These are phyloP conservation scores for Taphrina sp. DNA, from an alignment of 1,139 yeast species.

Conservation along the genomic window DNA sequence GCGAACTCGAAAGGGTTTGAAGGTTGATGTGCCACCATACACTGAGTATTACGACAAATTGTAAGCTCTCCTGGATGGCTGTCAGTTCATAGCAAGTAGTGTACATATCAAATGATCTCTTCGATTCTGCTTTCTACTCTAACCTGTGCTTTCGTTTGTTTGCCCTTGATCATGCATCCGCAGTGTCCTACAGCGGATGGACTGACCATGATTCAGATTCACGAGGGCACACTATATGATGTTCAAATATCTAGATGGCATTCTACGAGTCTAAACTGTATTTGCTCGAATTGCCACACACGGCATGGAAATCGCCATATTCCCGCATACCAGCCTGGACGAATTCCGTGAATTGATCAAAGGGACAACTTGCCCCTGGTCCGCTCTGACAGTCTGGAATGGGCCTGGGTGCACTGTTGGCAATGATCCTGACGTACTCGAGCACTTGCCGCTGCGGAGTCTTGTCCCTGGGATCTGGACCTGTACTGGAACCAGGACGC, in stretches of 20 bases:
- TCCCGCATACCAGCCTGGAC: constrained; percentile 18
- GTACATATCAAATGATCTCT: too few species aligned
- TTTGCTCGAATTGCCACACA: constrained; percentile 8
- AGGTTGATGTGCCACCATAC: constrained; percentile 97
- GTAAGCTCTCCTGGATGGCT: constrained; percentile 50
- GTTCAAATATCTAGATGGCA: too few species aligned
- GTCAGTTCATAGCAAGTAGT: not conserved
- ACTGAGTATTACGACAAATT: constrained; percentile 99
- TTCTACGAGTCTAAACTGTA: not conserved
- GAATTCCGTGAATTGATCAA: constrained; percentile 23
- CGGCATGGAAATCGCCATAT: constrained; percentile 25
- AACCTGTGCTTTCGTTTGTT: too few species aligned
- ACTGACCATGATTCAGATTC: too few species aligned
- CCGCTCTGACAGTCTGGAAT: constrained; percentile 25
- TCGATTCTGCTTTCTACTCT: too few species aligned
- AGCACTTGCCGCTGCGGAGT: too few species aligned
- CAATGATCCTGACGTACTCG: constrained; percentile 27
- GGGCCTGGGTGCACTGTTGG: constrained; percentile 29
- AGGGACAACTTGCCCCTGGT: constrained; percentile 30
- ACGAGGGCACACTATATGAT: too few species aligned
- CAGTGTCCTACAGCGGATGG: too few species aligned
- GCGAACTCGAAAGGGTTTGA: constrained; percentile 97
- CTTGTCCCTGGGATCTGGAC: not conserved
- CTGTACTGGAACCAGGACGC: not conserved
- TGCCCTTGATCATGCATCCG: too few species aligned